Conservation (phyloP, 768 basidiomycete species). For the Pulveroboletus sp. region DNA sequence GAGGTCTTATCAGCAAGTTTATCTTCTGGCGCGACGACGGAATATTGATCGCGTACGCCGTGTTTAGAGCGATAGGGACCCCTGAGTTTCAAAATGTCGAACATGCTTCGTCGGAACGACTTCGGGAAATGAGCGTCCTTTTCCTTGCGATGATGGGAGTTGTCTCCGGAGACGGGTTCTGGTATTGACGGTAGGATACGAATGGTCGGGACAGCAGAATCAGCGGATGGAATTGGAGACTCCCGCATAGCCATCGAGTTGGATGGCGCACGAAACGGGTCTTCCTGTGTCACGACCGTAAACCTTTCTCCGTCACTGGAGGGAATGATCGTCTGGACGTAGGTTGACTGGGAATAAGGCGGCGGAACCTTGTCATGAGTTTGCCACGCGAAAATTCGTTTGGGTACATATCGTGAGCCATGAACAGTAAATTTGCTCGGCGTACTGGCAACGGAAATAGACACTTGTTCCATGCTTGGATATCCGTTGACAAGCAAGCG, state of each 20-base stretch:
- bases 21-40: neutral
- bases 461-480: slow-evolving; percentile 29
- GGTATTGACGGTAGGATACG: neutral
- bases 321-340: slow-evolving; percentile 17
- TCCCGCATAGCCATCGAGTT: neutral
- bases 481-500: slow-evolving; percentile 9
- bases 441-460: slow-evolving; percentile 21
- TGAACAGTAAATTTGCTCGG: slow-evolving; percentile 32
- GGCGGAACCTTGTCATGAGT: neutral
- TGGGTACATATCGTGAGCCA: slow-evolving; percentile 23
- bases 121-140: slow-evolving; percentile 4
- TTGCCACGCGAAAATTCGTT: slow-evolving; percentile 11
- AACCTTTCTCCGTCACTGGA: slow-evolving; percentile 23
- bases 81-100: slow-evolving; percentile 21
- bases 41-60: neutral
- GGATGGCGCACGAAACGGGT: slow-evolving; percentile 20
- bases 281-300: slow-evolving; percentile 19
- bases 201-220: slow-evolving; percentile 4
- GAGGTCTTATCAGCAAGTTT: neutral
- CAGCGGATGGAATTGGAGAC: neutral
- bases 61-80: neutral
- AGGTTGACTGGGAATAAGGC: neutral
- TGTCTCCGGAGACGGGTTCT: neutral
- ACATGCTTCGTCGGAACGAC: slow-evolving; percentile 20
- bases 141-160: neutral